phyloP scores from a whole-genome alignment of 1,139 yeast species.

The Kodamaea plutei region DNA sequence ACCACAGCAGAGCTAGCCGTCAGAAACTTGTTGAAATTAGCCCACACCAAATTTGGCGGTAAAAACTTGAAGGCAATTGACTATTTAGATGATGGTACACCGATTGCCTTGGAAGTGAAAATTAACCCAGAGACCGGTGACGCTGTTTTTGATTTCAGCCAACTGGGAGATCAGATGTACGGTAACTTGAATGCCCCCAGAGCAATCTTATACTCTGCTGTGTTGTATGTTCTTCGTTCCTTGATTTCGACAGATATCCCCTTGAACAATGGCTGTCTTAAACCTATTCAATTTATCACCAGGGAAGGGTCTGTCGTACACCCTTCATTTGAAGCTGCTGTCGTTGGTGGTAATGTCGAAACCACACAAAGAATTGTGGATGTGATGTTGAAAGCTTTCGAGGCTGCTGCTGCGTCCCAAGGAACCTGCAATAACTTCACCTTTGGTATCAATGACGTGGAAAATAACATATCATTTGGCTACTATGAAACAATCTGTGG shows the following conservation, averaged over 20 bases:
- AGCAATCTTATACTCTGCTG: constrained; percentile 79
- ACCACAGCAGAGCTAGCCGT: constrained; percentile 42
- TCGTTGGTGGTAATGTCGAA: constrained; percentile 87
- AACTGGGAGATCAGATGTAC: constrained; percentile 41
- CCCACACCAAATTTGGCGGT: constrained; percentile 35
- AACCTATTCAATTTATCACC: constrained; percentile 61
- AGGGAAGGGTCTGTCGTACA: constrained; percentile 67
- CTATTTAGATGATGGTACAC: constrained; percentile 44
- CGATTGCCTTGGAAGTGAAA: constrained; percentile 32
- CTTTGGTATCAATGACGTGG: constrained; percentile 41
- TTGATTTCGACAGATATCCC: constrained; percentile 78
- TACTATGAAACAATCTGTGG: constrained; percentile 50
- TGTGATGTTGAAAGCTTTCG: constrained; percentile 69
- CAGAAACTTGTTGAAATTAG: constrained; percentile 33
- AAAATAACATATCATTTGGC: constrained; percentile 37
- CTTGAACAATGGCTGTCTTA: constrained; percentile 77
- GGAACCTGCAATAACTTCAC: constrained; percentile 50
- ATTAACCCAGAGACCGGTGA: constrained; percentile 34
- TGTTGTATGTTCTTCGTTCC: constrained; percentile 71
- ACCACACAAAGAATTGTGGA: constrained; percentile 83
- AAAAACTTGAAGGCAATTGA: constrained; percentile 32
- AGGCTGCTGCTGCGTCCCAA: constrained; percentile 61
- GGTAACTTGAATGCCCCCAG: constrained; percentile 46
- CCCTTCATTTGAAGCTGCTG: constrained; percentile 77
- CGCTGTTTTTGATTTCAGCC: constrained; percentile 40